phyloP scores from a whole-genome alignment of 441 rosid genomes.

The Aleurites moluccanus region DNA sequence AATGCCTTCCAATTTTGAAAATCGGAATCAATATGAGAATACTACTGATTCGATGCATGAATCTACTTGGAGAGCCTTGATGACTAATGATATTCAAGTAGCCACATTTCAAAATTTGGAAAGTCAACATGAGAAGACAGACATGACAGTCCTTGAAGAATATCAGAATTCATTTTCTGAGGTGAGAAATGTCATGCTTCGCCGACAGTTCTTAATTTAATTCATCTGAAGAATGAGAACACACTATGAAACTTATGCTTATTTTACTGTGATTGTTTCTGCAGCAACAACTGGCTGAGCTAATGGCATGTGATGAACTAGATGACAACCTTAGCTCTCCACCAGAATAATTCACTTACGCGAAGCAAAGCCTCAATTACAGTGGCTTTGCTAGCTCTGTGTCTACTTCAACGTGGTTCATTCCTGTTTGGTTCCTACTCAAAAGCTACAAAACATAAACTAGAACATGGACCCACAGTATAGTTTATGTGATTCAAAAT shows the following conservation, averaged over 20 bases:
- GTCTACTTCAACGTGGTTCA: not conserved
- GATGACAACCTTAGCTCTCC: not conserved
- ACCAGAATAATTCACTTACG: not conserved
- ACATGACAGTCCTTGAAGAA: not conserved
- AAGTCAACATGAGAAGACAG: not conserved
- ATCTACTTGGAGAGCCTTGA: not conserved
- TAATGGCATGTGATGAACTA: not conserved
- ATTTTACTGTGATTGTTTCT: not conserved
- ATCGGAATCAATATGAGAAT: not conserved
- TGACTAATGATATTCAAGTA: not conserved
- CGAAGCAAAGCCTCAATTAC: not conserved
- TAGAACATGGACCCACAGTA: not conserved
- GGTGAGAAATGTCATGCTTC: constrained; percentile 2
- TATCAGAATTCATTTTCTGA: not conserved
- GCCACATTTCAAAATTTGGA: not conserved
- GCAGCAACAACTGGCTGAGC: not conserved
- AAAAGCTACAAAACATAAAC: not conserved
- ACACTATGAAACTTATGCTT: not conserved
- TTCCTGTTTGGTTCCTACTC: not conserved
- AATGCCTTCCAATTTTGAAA: not conserved
- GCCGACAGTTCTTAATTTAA: not conserved
- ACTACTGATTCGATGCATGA: too few species aligned
- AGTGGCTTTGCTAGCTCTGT: not conserved
- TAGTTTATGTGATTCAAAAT: not conserved
- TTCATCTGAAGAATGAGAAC: not conserved